Conservation (phyloP, 768 basidiomycete species). For the Tulasnella sp. region DNA sequence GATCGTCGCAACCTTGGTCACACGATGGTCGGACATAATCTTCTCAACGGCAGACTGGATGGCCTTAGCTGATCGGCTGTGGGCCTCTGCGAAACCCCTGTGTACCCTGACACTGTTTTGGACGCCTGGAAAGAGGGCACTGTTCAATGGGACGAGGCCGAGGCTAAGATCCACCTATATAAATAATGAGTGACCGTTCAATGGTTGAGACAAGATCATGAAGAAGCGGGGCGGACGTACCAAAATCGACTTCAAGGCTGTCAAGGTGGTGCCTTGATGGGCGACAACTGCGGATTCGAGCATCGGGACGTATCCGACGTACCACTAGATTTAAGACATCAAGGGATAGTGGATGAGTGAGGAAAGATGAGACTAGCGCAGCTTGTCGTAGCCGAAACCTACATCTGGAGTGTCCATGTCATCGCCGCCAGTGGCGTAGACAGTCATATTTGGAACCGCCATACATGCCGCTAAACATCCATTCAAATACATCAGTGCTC, state of each 20-base stretch:
- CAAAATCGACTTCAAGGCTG: background rate
- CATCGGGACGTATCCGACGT: background rate
- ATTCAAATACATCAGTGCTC: no score
- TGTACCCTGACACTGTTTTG: background rate
- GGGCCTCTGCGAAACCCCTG: background rate
- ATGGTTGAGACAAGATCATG: background rate
- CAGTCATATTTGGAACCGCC: background rate
- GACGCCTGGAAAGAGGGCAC: background rate
- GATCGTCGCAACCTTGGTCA: conserved; percentile 24
- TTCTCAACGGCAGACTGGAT: conserved; percentile 22
- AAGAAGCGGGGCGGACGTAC: background rate
- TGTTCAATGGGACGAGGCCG: background rate
- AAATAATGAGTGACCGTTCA: background rate
- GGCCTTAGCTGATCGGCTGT: conserved; percentile 20
- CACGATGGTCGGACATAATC: conserved; percentile 25
- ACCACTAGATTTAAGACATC: no score
- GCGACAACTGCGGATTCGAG: background rate
- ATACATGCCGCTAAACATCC: background rate
- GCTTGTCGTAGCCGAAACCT: no score
- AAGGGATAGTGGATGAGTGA: no score
- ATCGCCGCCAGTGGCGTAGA: background rate
- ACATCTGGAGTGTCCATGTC: background rate
- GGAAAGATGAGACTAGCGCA: no score
- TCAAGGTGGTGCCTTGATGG: background rate
- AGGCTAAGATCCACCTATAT: background rate